Evolutionary conservation across 2,329 filamentous ascomycete species (phyloP), one percentile per base, ranked within the genome.

Genomic region (Fusarium cicatricum): DNA sequence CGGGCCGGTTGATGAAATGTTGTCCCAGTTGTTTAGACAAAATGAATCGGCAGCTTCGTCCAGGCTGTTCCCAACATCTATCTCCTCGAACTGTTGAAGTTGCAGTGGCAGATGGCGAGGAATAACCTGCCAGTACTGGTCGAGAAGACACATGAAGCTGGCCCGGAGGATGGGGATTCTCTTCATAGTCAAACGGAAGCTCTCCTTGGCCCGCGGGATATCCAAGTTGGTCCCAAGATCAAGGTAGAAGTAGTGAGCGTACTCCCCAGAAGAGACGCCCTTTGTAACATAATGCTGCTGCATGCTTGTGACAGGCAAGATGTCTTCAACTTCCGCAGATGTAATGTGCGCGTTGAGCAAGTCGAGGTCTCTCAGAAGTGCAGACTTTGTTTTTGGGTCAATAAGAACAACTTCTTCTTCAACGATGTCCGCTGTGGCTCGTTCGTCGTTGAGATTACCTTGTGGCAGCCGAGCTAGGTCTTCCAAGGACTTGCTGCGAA

Each of bases 201-300:
- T 56, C 15, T 58, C 21, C 12, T 64, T 42, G n/a, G 69, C 44
- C 11, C 62, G 51, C 15, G 58, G 37, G 2, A 64, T 17, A 34
- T 68, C 63, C 12, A 63, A 15, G 11, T 46, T 21, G 4, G 21
- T n/a, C 11, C 56, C 64, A 5, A 71, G 50, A 26, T 65, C 60
- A 9, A 69, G 51, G 36, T 51, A 55, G 51, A 68, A 65, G 41
- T 69, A 69, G 59, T 68, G 64, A 43, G 37, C 40, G 42, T 60
- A 59, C 47, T 65, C 43, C 34, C 55, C 28, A 28, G 19, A 32
- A 9, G 37, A 39, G 11, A 47, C 26, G 14, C 55, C 53, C 3
- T 37, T 31, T 0, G 21, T 28, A 3, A 66, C 26, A 6, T 26
- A 39, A 9, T 54, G 17, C 12, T 54, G 49, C 29, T 68, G 65